Conservation (phyloP, 2,329 filamentous ascomycete species). For the Penicillium sp. region DNA sequence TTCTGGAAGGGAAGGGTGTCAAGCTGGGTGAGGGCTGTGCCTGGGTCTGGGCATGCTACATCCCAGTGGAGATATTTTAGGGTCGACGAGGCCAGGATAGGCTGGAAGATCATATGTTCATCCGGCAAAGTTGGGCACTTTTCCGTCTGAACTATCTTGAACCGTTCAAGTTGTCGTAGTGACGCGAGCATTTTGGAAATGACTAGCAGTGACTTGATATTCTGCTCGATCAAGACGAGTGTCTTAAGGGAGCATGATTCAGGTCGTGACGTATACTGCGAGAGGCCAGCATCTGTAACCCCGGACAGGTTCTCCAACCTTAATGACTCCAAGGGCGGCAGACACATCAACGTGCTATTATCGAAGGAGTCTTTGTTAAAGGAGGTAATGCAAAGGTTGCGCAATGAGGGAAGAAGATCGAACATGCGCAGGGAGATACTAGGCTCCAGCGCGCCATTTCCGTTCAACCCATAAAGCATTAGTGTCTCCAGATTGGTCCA, state of each 20-base stretch:
- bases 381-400: conserved; percentile 54
- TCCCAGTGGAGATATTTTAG: conserved; percentile 59
- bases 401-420: conserved; percentile 52
- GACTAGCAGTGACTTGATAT: conserved; percentile 52
- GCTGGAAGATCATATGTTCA: conserved; percentile 46
- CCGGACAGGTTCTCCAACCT: conserved; percentile 56
- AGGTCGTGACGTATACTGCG: conserved; percentile 50
- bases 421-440: conserved; percentile 56
- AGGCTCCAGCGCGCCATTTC: conserved; percentile 49
- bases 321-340: conserved; percentile 53
- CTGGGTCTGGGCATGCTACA: conserved; percentile 40
- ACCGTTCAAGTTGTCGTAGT: conserved; percentile 46
- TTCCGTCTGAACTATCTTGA: conserved; percentile 53
- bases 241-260: conserved; percentile 46
- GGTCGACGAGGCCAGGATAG: conserved; percentile 49
- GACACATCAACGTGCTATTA: conserved; percentile 52
- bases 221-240: conserved; percentile 53
- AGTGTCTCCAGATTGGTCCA: conserved; percentile 55
- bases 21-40: conserved; percentile 37
- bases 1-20: conserved; percentile 39
- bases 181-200: conserved; percentile 53
- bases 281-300: conserved; percentile 55
- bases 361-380: conserved; percentile 56
- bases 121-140: conserved; percentile 47
- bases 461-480: conserved; percentile 49